Base-by-base conservation (phyloP, 805 yeast genomes). In the Lipomyces chichibuensis region DNA sequence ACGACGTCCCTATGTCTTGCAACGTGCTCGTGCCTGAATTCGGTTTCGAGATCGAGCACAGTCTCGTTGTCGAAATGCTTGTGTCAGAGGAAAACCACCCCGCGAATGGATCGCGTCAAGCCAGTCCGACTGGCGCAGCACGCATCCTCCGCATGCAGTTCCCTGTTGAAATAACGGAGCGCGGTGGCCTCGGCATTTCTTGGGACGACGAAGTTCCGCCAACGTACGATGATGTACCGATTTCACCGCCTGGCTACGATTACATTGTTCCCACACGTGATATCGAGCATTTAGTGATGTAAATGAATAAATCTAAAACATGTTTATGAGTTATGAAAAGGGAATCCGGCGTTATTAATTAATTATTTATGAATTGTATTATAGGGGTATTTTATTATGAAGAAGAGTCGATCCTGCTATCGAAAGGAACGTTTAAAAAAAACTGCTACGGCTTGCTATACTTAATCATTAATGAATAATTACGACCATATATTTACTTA, bases 131-230 rank as follows among this genome's bases (percentile, higher is more conserved):
- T 0, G 99, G 99, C 17, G 91, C 96, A 3, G 99, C 99, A 0
- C 82, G 99, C 59, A 96, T 95, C 1, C 81, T 95, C 67, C 81
- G 98, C 71, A 95, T 95, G 98, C 97, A 93, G 77, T 94, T 95
- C 79, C 88, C 89, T 71, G 74, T 94, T n/a, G 81, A 82, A 2
- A 79, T 95, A 27, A 90, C 97, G 1, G 98, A 93, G 76, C 83
- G 98, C 67, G 89, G 97, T 0, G 99, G 99, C 0, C 82, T 95
- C 54, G 99, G 99, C 3, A 91, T 95, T 37, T 90, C 98, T 0
- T 95, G 99, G 98, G 98, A 94, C 78, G 98, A 94, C 75, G 99
- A 95, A 78, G 98, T 96, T 20, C 99, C 99, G 1, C 99, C 99
- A 0, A 90, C 92, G 25, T 95, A 95, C 74, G 91, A 87, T 63